These are phyloP conservation scores for Geranium incanum DNA, from an alignment of 441 rosid species.

Conservation along the genomic window DNA sequence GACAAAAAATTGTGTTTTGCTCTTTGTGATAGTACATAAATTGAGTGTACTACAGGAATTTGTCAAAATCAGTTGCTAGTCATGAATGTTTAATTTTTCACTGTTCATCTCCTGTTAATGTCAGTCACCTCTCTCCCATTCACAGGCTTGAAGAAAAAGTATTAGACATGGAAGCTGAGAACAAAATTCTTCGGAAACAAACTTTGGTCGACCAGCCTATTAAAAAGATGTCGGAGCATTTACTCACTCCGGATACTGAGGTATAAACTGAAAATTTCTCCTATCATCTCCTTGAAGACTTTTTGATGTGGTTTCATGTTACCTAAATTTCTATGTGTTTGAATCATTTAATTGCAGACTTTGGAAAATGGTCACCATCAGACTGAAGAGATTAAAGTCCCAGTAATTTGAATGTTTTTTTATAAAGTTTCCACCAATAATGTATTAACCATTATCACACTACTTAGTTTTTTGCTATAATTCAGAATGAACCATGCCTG, in stretches of 20 bases:
- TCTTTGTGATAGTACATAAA: background rate
- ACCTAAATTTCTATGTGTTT: background rate
- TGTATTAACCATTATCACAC: background rate
- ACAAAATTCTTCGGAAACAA: slow-evolving; percentile 56
- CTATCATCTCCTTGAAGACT: background rate
- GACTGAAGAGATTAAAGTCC: slow-evolving; percentile 27
- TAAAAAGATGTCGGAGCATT: slow-evolving; percentile 25
- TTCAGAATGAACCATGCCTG: slow-evolving; percentile 20
- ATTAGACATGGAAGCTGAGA: slow-evolving; percentile 67
- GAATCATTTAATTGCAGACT: slow-evolving; percentile 39
- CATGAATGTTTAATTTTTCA: background rate
- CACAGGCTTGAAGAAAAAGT: slow-evolving; percentile 74
- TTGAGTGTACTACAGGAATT: background rate
- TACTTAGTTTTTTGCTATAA: background rate
- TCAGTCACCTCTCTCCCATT: slow-evolving; percentile 20
- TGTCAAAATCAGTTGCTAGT: slow-evolving; percentile 6
- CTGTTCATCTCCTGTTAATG: slow-evolving; percentile 17
- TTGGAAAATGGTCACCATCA: slow-evolving; percentile 59
- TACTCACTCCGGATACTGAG: slow-evolving; percentile 5
- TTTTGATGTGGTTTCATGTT: background rate
- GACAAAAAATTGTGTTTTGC: background rate
- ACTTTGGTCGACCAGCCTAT: slow-evolving; percentile 24
- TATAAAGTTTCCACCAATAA: background rate
- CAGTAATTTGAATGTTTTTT: background rate
- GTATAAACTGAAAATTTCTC: background rate